Evolutionary conservation across 129 eudicot genomes (phyloP).

Genomic region (Logfia minima): DNA sequence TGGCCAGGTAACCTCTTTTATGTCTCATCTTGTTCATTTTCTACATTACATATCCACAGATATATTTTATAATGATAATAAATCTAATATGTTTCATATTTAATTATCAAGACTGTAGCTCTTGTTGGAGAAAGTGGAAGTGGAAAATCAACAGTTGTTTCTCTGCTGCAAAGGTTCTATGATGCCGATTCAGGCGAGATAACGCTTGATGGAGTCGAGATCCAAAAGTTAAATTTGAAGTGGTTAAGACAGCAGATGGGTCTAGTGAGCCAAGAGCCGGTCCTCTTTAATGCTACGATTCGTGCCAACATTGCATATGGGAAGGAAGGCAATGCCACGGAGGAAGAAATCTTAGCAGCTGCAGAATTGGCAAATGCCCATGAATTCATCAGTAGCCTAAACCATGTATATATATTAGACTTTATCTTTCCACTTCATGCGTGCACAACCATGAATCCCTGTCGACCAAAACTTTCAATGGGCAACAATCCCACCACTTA

Average conservation of each 20-base stretch:
- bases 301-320: slow-evolving; percentile 30
- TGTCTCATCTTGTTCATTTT: background rate
- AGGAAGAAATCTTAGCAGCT: slow-evolving; percentile 21
- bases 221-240: slow-evolving; percentile 11
- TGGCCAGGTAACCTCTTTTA: slow-evolving; percentile 23
- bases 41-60: no score
- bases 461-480: background rate
- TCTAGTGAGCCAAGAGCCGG: slow-evolving; percentile 27
- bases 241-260: slow-evolving; percentile 34
- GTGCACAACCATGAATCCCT: background rate
- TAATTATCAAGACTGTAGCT: slow-evolving; percentile 19
- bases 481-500: no score
- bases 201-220: slow-evolving; percentile 20
- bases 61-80: background rate
- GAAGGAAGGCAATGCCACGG: slow-evolving; percentile 25
- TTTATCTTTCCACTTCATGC: background rate
- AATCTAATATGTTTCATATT: background rate
- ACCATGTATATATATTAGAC: background rate
- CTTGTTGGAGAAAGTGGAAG: slow-evolving; percentile 35
- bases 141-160: slow-evolving; percentile 26
- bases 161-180: slow-evolving; percentile 27
- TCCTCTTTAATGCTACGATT: slow-evolving; percentile 22
- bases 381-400: slow-evolving; percentile 16
- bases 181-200: slow-evolving; percentile 25
- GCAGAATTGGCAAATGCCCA: slow-evolving; percentile 27